Conservation (phyloP, 805 yeast species). For the Metschnikowia matae region DNA sequence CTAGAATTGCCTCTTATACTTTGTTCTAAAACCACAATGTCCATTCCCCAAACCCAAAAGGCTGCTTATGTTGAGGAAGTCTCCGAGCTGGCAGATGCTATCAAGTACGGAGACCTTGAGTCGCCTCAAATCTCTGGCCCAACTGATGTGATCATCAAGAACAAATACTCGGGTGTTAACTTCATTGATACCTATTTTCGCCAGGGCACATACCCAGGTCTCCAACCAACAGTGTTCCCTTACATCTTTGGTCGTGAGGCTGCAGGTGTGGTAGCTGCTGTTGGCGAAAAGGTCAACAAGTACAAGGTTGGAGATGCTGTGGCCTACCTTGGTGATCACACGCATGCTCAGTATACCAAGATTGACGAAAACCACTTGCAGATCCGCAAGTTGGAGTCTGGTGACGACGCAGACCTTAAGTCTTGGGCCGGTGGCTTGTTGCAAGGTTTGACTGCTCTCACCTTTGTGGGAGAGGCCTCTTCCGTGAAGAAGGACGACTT, state of each 20-base stretch:
- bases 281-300: constrained; percentile 53
- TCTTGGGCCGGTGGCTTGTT: constrained; percentile 57
- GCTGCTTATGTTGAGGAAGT: constrained; percentile 50
- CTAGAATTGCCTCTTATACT: too few species aligned
- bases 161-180: constrained; percentile 74
- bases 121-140: constrained; percentile 53
- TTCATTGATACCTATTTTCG: constrained; percentile 83
- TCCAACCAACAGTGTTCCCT: constrained; percentile 41
- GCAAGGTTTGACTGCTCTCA: constrained; percentile 77
- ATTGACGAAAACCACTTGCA: constrained; percentile 27
- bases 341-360: constrained; percentile 76
- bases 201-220: constrained; percentile 62
- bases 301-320: constrained; percentile 69
- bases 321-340: constrained; percentile 45
- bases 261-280: constrained; percentile 61
- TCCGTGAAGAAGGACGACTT: constrained; percentile 64
- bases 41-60: constrained; percentile 53
- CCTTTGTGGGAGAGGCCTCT: constrained; percentile 65
- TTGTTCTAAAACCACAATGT: neutral
- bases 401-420: constrained; percentile 46
- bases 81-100: constrained; percentile 54
- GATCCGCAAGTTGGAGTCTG: constrained; percentile 31
- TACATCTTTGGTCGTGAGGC: constrained; percentile 71
- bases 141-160: constrained; percentile 63
- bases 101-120: constrained; percentile 54